Conservation (phyloP, 257 asterid species). For the Primulina huaijiensis region DNA sequence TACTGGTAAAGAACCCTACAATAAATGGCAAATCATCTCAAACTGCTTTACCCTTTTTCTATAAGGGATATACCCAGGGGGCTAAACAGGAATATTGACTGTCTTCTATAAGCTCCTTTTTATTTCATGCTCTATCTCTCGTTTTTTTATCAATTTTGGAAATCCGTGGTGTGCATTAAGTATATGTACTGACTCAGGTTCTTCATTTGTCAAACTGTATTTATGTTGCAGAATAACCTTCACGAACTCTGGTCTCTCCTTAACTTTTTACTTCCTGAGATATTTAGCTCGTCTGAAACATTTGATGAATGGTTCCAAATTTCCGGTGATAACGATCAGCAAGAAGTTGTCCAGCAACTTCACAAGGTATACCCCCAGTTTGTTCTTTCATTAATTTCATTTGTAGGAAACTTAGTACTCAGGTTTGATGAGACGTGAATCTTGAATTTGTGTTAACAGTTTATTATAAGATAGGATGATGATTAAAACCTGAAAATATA, state of each 20-base stretch:
- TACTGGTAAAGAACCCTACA: background rate
- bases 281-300: conserved; percentile 98
- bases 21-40: background rate
- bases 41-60: background rate
- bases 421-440: conserved; percentile 2
- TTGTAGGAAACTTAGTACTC: background rate
- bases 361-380: conserved; percentile 70
- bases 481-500: background rate
- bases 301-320: conserved; percentile 99
- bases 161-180: background rate
- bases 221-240: conserved; percentile 82
- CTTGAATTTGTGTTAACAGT: conserved; percentile 5
- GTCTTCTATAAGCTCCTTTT: conserved; percentile 7
- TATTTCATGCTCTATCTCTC: background rate
- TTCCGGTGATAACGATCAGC: conserved; percentile 97
- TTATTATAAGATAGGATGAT: conserved; percentile 10
- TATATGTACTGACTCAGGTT: background rate
- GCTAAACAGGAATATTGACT: background rate
- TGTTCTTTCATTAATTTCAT: background rate
- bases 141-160: background rate
- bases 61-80: background rate
- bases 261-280: conserved; percentile 98
- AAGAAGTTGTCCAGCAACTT: conserved; percentile 99
- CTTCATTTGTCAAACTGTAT: conserved; percentile 12
- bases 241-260: conserved; percentile 99